Conservation (phyloP, 2,329 filamentous ascomycete genomes). For the Fusarium foetens region DNA sequence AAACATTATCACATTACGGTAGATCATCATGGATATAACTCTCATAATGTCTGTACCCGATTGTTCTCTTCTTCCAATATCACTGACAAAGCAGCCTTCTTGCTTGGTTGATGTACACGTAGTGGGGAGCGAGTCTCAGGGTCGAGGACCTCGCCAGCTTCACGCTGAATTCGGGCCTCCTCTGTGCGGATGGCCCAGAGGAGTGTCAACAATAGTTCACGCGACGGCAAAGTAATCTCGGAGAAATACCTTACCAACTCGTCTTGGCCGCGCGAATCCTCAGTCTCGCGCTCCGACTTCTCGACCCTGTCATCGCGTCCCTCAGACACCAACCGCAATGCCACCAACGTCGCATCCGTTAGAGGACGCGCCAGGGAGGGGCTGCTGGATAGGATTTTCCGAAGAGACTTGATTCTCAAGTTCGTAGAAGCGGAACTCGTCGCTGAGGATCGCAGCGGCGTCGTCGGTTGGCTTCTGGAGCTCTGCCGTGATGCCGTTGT, state of each 20-base stretch:
- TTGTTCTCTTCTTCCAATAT: constrained; percentile 37
- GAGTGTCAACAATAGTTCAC: constrained; percentile 60
- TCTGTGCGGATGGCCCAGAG: constrained; percentile 59
- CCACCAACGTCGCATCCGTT: constrained; percentile 77
- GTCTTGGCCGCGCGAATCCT: constrained; percentile 52
- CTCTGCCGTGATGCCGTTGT: constrained; percentile 57
- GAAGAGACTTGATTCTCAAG: constrained; percentile 69
- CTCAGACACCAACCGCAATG: constrained; percentile 77
- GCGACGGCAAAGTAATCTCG: constrained; percentile 56
- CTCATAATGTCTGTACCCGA: constrained; percentile 24
- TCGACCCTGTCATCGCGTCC: constrained; percentile 60
- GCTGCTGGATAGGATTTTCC: constrained; percentile 77
- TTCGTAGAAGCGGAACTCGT: constrained; percentile 65
- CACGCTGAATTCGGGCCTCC: constrained; percentile 49
- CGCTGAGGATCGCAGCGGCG: constrained; percentile 63
- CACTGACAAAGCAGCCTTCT: constrained; percentile 38
- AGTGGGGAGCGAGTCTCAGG: constrained; percentile 38
- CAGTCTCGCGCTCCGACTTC: constrained; percentile 47
- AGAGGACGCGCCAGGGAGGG: constrained; percentile 78
- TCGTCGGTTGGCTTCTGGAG: constrained; percentile 60
- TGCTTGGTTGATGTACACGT: constrained; percentile 36
- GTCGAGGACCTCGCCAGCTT: constrained; percentile 36
- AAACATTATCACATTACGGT: constrained; percentile 32
- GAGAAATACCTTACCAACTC: constrained; percentile 52
- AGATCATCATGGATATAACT: constrained; percentile 33